Evolutionary conservation across 768 basidiomycete genomes (phyloP), one percentile per base, ranked within the genome.

Genomic region (Mycena epipterygia): DNA sequence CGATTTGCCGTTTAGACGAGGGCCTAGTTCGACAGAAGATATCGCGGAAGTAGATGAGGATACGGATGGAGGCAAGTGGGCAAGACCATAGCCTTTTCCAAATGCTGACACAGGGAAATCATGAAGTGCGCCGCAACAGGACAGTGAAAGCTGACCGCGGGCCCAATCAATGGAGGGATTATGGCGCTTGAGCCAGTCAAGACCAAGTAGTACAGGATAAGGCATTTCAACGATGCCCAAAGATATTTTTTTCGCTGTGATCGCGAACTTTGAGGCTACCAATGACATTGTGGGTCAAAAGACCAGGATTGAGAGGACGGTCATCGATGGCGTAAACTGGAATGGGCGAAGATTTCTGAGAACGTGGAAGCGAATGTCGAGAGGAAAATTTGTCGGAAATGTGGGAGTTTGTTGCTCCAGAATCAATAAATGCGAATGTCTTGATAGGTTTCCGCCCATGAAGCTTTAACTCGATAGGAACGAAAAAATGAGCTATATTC

Each of bases 241-340:
- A n/a, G 73, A 33, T 49, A 80, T n/a, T 61, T 23, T 46, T 65
- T 73, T 84, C 83, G 2, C 67, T 58, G 57, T 84, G 84, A 49
- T 75, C 41, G 23, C 73, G 60, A 52, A 82, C 69, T 2, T 59
- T 55, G 6, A 86, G 52, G 5, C 74, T 46, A 21, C 79, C 63
- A 7, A 84, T 67, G 32, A 84, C 74, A 59, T 83, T 79, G 35
- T 84, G 81, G 52, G 82, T 83, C 48, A 85, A 76, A 21, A 83
- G 73, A 5, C 85, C 85, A 51, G 81, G 83, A 29, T 80, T 76
- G 35, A 84, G 80, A 17, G 82, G 84, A 46, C 79, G 75, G 66
- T 84, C 74, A 64, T 85, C 82, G 33, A 84, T 78, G 2, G 81
- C 79, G 33, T 79, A 75, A 39, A 84, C 79, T 32, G 84, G 81